Evolutionary conservation across 2,329 filamentous ascomycete genomes (phyloP).

Genomic region (Fusarium algeriense): DNA sequence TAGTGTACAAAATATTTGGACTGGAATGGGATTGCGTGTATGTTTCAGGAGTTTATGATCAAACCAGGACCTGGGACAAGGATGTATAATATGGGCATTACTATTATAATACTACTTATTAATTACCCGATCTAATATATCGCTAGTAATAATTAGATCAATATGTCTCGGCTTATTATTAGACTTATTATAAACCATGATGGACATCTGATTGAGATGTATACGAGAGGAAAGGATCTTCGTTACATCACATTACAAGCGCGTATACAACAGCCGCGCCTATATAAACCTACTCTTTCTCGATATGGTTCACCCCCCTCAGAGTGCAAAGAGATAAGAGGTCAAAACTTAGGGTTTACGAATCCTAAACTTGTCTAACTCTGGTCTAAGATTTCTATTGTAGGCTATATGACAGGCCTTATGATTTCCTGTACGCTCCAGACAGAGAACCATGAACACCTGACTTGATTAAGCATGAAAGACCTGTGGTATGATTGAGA

Average conservation of each 20-base stretch:
- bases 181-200: neutral
- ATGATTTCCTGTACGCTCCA: neutral
- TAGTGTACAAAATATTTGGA: neutral
- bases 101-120: neutral
- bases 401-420: neutral
- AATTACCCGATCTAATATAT: neutral
- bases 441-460: neutral
- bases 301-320: neutral
- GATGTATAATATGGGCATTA: neutral
- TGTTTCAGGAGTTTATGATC: neutral
- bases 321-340: no score
- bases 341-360: no score
- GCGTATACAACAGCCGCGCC: neutral
- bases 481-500: neutral
- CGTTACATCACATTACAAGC: neutral
- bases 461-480: neutral
- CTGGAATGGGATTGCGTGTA: neutral
- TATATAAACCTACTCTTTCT: neutral
- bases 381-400: neutral
- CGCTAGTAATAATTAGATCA: conserved; percentile 36
- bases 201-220: neutral
- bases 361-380: neutral
- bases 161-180: neutral
- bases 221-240: neutral
- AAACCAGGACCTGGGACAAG: neutral